phyloP scores from a whole-genome alignment of 306 rosid species.

The Alnus rubra region DNA sequence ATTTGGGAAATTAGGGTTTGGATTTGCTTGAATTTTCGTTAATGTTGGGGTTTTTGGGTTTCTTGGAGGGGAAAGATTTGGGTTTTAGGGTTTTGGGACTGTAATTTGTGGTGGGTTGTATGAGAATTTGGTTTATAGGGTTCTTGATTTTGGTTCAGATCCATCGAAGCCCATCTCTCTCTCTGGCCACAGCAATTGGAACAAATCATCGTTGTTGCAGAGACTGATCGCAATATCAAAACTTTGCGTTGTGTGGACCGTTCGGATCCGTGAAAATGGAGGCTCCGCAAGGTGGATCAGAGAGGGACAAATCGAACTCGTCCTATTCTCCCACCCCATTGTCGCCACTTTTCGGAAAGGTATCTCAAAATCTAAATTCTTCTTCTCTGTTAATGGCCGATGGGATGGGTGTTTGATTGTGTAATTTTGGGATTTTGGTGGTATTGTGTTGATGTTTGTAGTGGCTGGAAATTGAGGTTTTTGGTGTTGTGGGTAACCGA shows the following conservation, averaged over 20 bases:
- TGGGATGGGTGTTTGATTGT: too few relatives aligned
- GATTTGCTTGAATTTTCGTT: too few relatives aligned
- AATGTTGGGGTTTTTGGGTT: too few relatives aligned
- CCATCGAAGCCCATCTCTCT: background rate
- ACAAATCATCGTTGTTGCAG: background rate
- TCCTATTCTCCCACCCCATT: conserved; percentile 74
- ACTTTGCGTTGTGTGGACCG: conserved; percentile 12
- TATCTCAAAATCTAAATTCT: conserved; percentile 13
- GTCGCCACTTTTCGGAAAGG: conserved; percentile 91
- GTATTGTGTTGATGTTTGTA: too few relatives aligned
- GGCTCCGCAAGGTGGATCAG: conserved; percentile 67
- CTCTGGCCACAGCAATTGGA: background rate
- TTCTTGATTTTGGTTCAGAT: background rate
- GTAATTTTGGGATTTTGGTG: too few relatives aligned
- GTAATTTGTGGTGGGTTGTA: too few relatives aligned
- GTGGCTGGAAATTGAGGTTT: too few relatives aligned
- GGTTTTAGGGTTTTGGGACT: too few relatives aligned
- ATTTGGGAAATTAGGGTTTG: too few relatives aligned
- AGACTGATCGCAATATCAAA: background rate
- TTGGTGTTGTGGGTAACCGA: too few relatives aligned
- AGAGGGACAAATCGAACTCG: conserved; percentile 63
- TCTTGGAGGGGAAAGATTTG: too few relatives aligned
- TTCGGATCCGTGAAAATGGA: conserved; percentile 48
- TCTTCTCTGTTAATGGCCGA: background rate
- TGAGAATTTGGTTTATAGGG: too few relatives aligned